These are phyloP conservation scores for Apophysomyces variabilis DNA, from an alignment of 371 early-diverging fungal species.

Conservation along the genomic window DNA sequence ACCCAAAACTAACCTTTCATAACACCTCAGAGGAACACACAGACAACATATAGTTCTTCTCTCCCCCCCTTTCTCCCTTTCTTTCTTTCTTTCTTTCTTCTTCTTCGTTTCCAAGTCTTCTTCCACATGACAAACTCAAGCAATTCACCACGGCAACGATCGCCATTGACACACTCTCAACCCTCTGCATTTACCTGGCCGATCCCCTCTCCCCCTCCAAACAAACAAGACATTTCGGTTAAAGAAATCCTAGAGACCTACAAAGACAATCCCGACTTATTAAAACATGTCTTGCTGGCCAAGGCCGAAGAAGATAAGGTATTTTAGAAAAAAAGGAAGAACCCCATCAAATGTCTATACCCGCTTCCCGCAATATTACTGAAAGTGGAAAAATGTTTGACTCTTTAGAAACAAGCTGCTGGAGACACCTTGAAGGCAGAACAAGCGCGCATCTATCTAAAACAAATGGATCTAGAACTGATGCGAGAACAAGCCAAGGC, in stretches of 20 bases:
- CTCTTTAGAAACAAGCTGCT: slow-evolving; percentile 43
- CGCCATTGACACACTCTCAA: slow-evolving; percentile 11
- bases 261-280: slow-evolving; percentile 36
- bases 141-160: slow-evolving; percentile 6
- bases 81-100: neutral
- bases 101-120: neutral
- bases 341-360: neutral
- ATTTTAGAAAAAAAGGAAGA: slow-evolving; percentile 7
- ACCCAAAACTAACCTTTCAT: neutral
- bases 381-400: neutral
- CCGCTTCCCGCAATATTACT: neutral
- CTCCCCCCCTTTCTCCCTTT: neutral
- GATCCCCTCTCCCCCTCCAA: slow-evolving; percentile 15
- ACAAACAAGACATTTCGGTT: slow-evolving; percentile 30
- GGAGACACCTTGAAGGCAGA: slow-evolving; percentile 44
- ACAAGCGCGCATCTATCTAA: slow-evolving; percentile 40
- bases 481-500: slow-evolving; percentile 37
- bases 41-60: neutral
- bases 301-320: slow-evolving; percentile 61
- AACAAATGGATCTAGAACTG: slow-evolving; percentile 45
- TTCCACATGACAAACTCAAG: slow-evolving; percentile 17
- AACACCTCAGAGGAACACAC: neutral
- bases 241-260: slow-evolving; percentile 39
- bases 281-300: slow-evolving; percentile 33
- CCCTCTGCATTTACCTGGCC: slow-evolving; percentile 28